Conservation (phyloP, 169 alveolate species). For the Sarcocystis neurona region DNA sequence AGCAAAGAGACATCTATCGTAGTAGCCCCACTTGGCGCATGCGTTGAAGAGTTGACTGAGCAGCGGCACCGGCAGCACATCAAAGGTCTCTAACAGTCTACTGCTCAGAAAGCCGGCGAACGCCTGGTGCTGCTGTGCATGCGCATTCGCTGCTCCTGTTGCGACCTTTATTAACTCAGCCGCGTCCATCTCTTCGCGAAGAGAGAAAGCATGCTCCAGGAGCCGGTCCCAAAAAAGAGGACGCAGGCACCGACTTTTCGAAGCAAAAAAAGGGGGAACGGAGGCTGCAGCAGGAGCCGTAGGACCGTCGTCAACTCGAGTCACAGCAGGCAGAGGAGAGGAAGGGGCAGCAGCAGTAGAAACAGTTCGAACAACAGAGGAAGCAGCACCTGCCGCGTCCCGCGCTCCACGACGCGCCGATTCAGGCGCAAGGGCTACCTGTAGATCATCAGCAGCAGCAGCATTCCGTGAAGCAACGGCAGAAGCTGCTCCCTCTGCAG, state of each 20-base stretch:
- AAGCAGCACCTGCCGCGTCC: no score
- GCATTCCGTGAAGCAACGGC: background rate
- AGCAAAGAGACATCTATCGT: background rate
- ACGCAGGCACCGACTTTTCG: no score
- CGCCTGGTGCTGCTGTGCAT: background rate
- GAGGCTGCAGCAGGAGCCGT: no score
- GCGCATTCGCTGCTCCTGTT: background rate
- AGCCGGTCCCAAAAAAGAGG: background rate
- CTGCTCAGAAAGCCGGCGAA: background rate
- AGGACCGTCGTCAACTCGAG: no score
- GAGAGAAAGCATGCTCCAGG: background rate
- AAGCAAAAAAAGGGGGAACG: no score
- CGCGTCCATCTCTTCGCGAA: background rate
- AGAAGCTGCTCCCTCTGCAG: no score
- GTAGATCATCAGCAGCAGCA: no score
- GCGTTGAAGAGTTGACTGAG: constrained; percentile 9
- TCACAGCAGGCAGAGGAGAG: no score
- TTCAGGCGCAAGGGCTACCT: no score
- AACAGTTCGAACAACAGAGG: no score
- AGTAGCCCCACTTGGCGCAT: background rate
- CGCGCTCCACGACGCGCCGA: no score
- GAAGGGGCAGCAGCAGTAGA: no score
- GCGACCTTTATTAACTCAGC: background rate
- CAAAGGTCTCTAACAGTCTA: background rate
- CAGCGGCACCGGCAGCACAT: background rate